Percentiles rank a stretch among this genome's conserved stretches.
Conservation (phyloP, 345 rosid genomes). For the Salix udensis region DNA sequence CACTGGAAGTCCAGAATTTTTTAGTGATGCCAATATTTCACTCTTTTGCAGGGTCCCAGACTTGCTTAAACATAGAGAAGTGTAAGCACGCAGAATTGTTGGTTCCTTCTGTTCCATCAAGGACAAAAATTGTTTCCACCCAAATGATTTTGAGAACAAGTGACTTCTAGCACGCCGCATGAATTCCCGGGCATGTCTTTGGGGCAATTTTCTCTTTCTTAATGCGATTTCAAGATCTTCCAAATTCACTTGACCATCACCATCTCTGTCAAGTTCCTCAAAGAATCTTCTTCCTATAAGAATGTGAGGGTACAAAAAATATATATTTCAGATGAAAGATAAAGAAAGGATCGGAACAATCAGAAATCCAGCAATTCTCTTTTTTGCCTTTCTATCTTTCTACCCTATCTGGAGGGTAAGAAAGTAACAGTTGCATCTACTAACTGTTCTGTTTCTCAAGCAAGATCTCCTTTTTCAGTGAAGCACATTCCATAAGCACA, state of each 20-base stretch:
- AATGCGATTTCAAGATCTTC: conserved; percentile 95
- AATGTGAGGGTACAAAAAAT: conserved; percentile 10
- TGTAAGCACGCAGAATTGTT: conserved; percentile 94
- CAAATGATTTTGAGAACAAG: conserved; percentile 86
- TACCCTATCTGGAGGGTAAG: neutral
- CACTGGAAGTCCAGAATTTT: conserved; percentile 90
- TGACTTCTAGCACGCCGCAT: conserved; percentile 83
- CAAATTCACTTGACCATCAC: conserved; percentile 89
- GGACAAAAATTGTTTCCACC: conserved; percentile 95
- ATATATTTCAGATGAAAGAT: neutral
- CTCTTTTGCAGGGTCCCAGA: conserved; percentile 96
- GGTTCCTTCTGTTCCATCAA: conserved; percentile 99
- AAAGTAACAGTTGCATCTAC: neutral
- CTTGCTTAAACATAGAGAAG: conserved; percentile 86
- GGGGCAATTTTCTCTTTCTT: conserved; percentile 85
- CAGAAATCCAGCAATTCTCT: neutral
- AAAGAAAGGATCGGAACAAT: neutral
- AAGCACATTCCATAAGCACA: neutral
- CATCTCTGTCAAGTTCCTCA: conserved; percentile 95
- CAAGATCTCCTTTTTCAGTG: neutral
- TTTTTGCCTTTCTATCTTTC: neutral
- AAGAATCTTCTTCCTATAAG: conserved; percentile 86
- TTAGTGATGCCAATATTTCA: conserved; percentile 82
- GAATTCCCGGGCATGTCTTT: conserved; percentile 79
- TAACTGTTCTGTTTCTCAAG: neutral